Evolutionary conservation across 192 early-diverging fungal genomes (phyloP), one percentile per base, ranked within the genome.

Genomic region (Backusella australiensis): DNA sequence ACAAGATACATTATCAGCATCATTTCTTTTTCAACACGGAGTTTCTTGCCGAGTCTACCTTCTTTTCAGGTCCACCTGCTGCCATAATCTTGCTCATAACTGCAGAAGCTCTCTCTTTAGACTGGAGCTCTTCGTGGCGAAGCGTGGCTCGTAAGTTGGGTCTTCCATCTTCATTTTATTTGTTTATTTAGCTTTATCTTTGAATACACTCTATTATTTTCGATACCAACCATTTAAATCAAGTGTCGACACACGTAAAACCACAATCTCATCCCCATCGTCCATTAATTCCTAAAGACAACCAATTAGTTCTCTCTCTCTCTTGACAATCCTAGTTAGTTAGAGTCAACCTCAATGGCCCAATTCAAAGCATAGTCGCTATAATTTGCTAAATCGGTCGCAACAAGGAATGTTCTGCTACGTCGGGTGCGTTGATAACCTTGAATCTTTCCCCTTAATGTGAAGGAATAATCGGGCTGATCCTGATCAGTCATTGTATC

Each of bases 301-400:
- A 32, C 59, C 3, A 65, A 49, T 63, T 63, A 59, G 38, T 69
- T 39, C 36, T 70, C 7, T 39, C 23, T 29, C 29, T 74, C 52
- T 36, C 71, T 63, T 29, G 8, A 29, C 26, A 26, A 29, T 63
- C 21, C 11, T 63, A 12, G 26, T 29, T 29, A 0, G 23, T 29
- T 63, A 63, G 21, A 8, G 12, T 29, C 56, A 63, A 83, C 82
- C 34, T 83, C 85, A 72, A 83, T 85, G 4, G 81, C 77, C 87
- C 87, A 89, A 35, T 81, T 56, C 0, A 89, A 69, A 38, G 85
- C 87, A 80, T 85, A 81, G 11, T 85, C 81, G 67, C 83, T 85
- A 52, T 89, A 84, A 19, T 82, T 85, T 36, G 82, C 85, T 46
- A 89, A 73, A 74, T 89, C 87, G 26, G 85, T 86, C 21, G 86